Percentiles rank a stretch among this genome's conserved stretches.
phyloP scores from a whole-genome alignment of 2,329 filamentous ascomycete genomes.

The Clarireedia homoeocarpa region DNA sequence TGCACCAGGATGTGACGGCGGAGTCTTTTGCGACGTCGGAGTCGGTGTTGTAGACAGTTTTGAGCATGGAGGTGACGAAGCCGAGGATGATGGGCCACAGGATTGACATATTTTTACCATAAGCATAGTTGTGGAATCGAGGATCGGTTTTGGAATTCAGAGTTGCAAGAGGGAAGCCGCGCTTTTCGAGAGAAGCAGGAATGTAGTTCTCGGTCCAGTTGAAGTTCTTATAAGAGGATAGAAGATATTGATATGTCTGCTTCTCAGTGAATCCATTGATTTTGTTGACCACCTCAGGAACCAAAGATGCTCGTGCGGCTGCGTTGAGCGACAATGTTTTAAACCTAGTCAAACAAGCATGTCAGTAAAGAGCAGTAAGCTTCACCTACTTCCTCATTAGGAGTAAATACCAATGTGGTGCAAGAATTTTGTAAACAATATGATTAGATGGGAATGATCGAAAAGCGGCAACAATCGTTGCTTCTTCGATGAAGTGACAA shows the following conservation, averaged over 20 bases:
- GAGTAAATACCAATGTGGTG: constrained; percentile 7
- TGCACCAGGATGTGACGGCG: constrained; percentile 34
- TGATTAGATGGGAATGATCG: constrained; percentile 8
- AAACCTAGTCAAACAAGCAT: constrained; percentile 1
- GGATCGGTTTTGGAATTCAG: constrained; percentile 22
- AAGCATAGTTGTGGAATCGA: constrained; percentile 42
- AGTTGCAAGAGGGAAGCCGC: constrained; percentile 35
- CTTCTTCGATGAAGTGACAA: constrained; percentile 9
- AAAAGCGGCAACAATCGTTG: constrained; percentile 7
- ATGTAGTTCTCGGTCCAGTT: constrained; percentile 30
- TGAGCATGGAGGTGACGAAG: constrained; percentile 36
- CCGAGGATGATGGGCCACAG: constrained; percentile 38
- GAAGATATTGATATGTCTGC: constrained; percentile 7
- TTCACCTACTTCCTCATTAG: background rate
- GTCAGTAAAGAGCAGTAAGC: background rate
- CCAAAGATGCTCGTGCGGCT: background rate
- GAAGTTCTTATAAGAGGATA: constrained; percentile 10
- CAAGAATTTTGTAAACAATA: constrained; percentile 8
- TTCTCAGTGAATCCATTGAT: constrained; percentile 6
- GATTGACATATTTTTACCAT: constrained; percentile 37
- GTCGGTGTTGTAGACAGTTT: constrained; percentile 29
- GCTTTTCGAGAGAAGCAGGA: constrained; percentile 36
- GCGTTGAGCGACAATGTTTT: constrained; percentile 9
- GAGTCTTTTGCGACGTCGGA: constrained; percentile 27
- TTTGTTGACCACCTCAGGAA: background rate